Percentiles rank a stretch among this genome's conserved stretches.
Conservation (phyloP, 75 land plant species). For the Azolla pinnata region DNA sequence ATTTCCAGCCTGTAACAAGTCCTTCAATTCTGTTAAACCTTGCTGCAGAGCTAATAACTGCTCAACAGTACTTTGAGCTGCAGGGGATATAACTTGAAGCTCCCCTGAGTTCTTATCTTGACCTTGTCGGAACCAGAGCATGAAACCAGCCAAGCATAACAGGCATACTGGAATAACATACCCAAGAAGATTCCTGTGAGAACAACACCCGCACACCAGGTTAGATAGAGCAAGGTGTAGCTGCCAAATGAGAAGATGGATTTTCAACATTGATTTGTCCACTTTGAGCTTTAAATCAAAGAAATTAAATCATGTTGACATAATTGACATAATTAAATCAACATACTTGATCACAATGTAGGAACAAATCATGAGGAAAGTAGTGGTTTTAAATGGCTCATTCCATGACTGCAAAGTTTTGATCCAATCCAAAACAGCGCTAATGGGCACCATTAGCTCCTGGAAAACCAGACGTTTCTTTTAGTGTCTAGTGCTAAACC, state of each 20-base stretch:
- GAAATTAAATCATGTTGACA: not conserved
- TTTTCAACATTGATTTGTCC: too few relatives aligned
- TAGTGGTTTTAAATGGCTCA: slow-evolving; percentile 56
- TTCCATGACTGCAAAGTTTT: slow-evolving; percentile 55
- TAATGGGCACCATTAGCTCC: slow-evolving; percentile 65
- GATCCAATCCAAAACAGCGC: slow-evolving; percentile 39
- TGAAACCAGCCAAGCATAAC: slow-evolving; percentile 46
- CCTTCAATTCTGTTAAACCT: slow-evolving; percentile 67
- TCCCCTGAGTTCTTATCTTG: slow-evolving; percentile 33
- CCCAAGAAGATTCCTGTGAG: slow-evolving; percentile 74
- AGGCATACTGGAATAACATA: slow-evolving; percentile 38
- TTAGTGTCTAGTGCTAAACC: too few relatives aligned
- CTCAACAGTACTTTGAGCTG: slow-evolving; percentile 76
- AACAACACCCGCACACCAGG: too few relatives aligned
- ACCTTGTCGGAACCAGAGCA: slow-evolving; percentile 52
- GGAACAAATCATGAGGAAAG: slow-evolving; percentile 42
- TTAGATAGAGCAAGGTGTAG: too few relatives aligned
- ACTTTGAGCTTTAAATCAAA: not conserved
- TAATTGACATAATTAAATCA: not conserved
- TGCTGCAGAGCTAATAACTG: slow-evolving; percentile 87
- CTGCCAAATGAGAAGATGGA: too few relatives aligned
- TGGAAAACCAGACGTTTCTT: too few relatives aligned
- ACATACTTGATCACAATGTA: slow-evolving; percentile 64
- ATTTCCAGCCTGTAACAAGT: slow-evolving; percentile 75
- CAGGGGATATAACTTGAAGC: slow-evolving; percentile 63